Conservation (phyloP, 768 basidiomycete species). For the Exidia glandulosa region DNA sequence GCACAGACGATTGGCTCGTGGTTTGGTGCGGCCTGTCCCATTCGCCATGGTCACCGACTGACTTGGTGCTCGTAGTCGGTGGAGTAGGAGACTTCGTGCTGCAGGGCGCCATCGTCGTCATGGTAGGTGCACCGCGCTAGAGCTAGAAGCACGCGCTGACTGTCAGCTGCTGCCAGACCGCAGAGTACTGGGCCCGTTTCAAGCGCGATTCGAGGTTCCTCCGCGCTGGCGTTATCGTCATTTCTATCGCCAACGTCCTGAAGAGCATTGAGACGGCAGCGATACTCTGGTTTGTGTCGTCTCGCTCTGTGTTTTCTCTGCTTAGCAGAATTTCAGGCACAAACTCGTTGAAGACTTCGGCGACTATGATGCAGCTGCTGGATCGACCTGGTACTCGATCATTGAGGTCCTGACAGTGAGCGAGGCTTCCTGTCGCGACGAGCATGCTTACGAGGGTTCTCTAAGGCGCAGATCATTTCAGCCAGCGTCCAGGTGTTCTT, state of each 20-base stretch:
- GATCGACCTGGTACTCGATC: background rate
- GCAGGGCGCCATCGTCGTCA: background rate
- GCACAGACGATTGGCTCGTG: background rate
- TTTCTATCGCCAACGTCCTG: background rate
- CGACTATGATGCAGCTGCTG: background rate
- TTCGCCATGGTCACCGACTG: background rate
- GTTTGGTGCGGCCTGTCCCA: background rate
- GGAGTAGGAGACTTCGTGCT: background rate
- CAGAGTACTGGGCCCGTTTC: background rate
- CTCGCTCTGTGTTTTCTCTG: background rate
- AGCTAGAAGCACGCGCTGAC: background rate
- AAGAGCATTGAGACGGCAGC: background rate
- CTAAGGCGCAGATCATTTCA: background rate
- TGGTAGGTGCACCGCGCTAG: background rate
- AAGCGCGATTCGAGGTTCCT: background rate
- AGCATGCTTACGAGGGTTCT: background rate
- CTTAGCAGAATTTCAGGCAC: background rate
- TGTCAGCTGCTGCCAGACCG: background rate
- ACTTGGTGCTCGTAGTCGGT: no score
- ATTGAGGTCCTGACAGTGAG: background rate
- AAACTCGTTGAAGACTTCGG: background rate
- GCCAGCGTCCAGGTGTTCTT: background rate
- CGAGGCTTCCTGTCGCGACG: no score
- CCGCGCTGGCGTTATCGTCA: background rate
- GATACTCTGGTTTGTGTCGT: background rate